A percentile compares a stretch with the other conserved stretches of the same genome.
phyloP scores from a whole-genome alignment of 2,329 filamentous ascomycete species.

The Cercospora zeae-maydis region DNA sequence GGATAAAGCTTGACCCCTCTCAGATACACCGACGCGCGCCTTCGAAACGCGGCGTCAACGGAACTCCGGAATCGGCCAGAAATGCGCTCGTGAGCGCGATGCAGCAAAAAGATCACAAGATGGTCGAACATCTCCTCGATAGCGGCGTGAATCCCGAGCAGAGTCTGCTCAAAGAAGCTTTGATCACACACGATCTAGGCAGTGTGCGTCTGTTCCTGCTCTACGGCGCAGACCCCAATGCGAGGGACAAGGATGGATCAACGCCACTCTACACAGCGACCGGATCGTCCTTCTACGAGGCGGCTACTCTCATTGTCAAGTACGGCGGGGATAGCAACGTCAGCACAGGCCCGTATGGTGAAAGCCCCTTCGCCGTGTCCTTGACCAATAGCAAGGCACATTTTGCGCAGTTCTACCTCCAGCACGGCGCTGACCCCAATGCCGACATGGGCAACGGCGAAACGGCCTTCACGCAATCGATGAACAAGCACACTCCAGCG shows the following conservation, averaged over 20 bases:
- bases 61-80: constrained; percentile 36
- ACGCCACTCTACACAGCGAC: constrained; percentile 55
- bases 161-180: constrained; percentile 24
- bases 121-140: constrained; percentile 33
- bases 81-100: constrained; percentile 40
- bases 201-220: constrained; percentile 55
- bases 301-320: constrained; percentile 59
- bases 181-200: constrained; percentile 30
- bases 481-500: constrained; percentile 56
- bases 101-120: constrained; percentile 29
- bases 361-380: constrained; percentile 55
- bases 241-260: constrained; percentile 58
- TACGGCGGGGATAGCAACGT: constrained; percentile 61
- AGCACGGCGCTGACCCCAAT: constrained; percentile 58
- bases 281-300: constrained; percentile 51
- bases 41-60: constrained; percentile 18
- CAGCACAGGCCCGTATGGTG: constrained; percentile 48
- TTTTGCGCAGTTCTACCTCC: constrained; percentile 58
- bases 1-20: constrained; percentile 43
- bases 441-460: constrained; percentile 55
- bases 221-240: constrained; percentile 58
- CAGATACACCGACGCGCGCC: constrained; percentile 25
- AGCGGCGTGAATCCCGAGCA: constrained; percentile 24
- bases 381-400: constrained; percentile 52
- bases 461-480: constrained; percentile 58